These are phyloP conservation scores for Begonia masoniana DNA, from an alignment of 306 rosid species.

Conservation along the genomic window DNA sequence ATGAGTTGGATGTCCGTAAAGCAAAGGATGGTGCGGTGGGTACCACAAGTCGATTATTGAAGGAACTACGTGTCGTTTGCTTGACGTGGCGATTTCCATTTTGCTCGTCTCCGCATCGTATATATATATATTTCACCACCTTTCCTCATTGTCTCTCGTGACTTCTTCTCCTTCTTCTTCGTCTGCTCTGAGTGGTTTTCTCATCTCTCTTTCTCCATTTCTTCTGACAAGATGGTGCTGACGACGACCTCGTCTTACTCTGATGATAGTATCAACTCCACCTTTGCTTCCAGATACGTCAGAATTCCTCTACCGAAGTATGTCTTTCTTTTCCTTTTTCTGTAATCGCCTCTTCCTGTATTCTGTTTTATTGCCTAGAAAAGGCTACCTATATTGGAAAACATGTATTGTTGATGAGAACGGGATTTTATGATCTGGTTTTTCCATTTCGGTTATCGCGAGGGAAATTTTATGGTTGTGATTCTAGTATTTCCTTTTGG, in stretches of 20 bases:
- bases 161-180: not conserved
- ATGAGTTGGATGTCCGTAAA: no score
- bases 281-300: slow-evolving; percentile 60
- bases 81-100: not conserved
- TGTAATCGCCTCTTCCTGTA: no score
- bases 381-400: no score
- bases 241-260: slow-evolving; percentile 22
- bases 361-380: no score
- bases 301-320: slow-evolving; percentile 38
- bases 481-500: no score
- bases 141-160: not conserved
- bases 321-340: not conserved
- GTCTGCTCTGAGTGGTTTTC: not conserved
- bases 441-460: not conserved
- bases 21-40: no score
- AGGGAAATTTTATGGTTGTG: no score
- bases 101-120: not conserved
- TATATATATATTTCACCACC: not conserved
- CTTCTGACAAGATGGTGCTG: slow-evolving; percentile 29
- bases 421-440: not conserved
- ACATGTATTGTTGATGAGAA: not conserved
- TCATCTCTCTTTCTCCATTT: not conserved
- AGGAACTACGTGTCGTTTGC: not conserved
- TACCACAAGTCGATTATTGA: no score
- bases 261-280: slow-evolving; percentile 15